Evolutionary conservation across 2,329 filamentous ascomycete species (phyloP).

Genomic region (Venturia pyrina): DNA sequence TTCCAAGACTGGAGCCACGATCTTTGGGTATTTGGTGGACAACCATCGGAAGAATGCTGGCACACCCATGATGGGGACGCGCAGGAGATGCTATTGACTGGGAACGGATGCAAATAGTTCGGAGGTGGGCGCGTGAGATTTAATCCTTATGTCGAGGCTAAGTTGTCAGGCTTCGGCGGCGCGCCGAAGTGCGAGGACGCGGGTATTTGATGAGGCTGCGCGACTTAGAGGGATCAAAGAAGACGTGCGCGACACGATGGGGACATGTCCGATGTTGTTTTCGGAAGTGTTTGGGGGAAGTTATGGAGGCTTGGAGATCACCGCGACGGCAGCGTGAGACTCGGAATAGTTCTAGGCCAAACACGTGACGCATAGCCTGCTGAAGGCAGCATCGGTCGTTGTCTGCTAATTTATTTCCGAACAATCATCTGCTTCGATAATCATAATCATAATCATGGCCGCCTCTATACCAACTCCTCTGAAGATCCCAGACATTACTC

Average conservation of each 20-base stretch:
- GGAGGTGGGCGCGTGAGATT: neutral
- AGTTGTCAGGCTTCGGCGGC: neutral
- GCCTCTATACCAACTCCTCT: conserved; percentile 60
- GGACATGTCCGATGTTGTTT: neutral
- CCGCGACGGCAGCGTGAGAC: too few species aligned
- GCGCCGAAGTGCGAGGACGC: neutral
- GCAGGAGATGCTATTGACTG: neutral
- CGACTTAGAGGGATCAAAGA: neutral
- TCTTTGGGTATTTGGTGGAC: conserved; percentile 94
- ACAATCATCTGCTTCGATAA: neutral
- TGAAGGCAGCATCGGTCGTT: too few species aligned
- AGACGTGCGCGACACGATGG: neutral
- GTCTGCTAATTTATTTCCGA: neutral
- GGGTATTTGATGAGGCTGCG: neutral
- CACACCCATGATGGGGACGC: conserved; percentile 64
- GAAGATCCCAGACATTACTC: conserved; percentile 70
- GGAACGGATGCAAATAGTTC: neutral
- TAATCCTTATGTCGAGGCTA: neutral
- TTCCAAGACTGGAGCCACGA: conserved; percentile 84
- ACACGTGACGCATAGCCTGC: neutral
- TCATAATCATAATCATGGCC: conserved; percentile 47
- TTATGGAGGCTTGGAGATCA: neutral
- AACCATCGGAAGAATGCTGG: conserved; percentile 94
- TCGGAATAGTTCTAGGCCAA: too few species aligned
- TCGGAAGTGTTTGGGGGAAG: neutral